phyloP scores from a whole-genome alignment of 1,284 basidiomycete species.

The Schizophyllum commune region DNA sequence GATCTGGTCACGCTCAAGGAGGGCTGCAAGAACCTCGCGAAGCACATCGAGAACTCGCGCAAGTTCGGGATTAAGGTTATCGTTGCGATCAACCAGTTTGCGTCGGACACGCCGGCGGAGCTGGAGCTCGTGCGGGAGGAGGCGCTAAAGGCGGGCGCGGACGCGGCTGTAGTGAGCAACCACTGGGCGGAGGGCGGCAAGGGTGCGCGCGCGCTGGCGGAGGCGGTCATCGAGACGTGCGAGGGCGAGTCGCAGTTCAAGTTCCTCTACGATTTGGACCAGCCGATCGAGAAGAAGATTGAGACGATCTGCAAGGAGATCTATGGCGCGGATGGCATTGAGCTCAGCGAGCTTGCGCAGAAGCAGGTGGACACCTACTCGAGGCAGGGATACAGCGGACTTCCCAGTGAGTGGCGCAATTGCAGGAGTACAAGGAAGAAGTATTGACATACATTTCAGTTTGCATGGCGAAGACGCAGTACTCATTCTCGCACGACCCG shows the following conservation, averaged over 20 bases:
- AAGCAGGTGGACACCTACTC: conserved; percentile 91
- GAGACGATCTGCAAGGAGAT: conserved; percentile 81
- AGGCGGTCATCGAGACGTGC: conserved; percentile 81
- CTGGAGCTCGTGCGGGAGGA: conserved; percentile 79
- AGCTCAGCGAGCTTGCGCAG: conserved; percentile 75
- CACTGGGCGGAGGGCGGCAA: conserved; percentile 95
- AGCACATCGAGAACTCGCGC: conserved; percentile 92
- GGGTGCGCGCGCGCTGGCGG: conserved; percentile 81
- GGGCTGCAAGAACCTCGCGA: conserved; percentile 89
- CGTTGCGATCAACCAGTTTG: conserved; percentile 93
- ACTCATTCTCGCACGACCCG: conserved; percentile 94
- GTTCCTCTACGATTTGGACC: conserved; percentile 84
- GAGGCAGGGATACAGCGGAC: conserved; percentile 75
- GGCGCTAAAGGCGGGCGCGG: conserved; percentile 82
- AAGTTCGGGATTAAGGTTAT: conserved; percentile 98
- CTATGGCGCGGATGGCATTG: conserved; percentile 87
- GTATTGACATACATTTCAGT: conserved; percentile 36
- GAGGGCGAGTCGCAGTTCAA: conserved; percentile 81
- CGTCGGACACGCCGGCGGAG: conserved; percentile 90
- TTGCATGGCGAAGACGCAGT: conserved; percentile 99
- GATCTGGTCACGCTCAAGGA: conserved; percentile 86
- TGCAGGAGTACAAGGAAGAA: neutral
- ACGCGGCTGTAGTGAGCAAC: conserved; percentile 92
- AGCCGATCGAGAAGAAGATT: conserved; percentile 86
- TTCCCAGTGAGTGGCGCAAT: conserved; percentile 59